Evolutionary conservation across 1,284 basidiomycete species (phyloP), one percentile per base, ranked within the genome.

Genomic region (Ceratobasidium sp.): DNA sequence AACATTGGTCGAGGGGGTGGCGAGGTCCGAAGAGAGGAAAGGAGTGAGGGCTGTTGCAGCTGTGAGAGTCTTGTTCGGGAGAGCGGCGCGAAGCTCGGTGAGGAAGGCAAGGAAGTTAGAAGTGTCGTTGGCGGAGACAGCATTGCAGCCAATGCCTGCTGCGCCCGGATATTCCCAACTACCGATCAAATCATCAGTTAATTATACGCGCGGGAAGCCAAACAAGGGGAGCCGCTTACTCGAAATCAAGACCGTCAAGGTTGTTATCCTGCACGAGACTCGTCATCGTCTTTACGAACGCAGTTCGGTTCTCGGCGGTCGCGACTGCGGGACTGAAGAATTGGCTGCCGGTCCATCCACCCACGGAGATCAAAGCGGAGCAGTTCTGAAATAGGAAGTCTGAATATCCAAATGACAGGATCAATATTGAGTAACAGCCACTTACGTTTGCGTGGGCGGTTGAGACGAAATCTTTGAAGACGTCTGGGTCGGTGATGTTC

Each of bases 111-210:
- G 81, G 79, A 82, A 84, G 79, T 87, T 85, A 56, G 80, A 82
- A 1, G 84, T 83, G 79, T 87, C 86, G 62, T 76, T 64, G 4
- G 77, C 45, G 0, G 82, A 81, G 62, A 83, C 78, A 1, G 74
- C 78, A 78, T 87, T 87, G 44, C 83, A 83, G 2, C 76, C 74
- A 1, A 83, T 82, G 57, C 85, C 85, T 0, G 65, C 72, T 1
- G 81, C 79, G 50, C 83, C 84, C 9, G 86, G 86, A 79, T 86
- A 86, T 78, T 85, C 85, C 85, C 85, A 86, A 77, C 86, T 85
- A 73, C 63, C n/a, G 64, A 75, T 17, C n/a, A 19, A 22, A 22
- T 50, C 6, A 47, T 36, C 36, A 24, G 27, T 9, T n/a, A 0
- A 36, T 4, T 29, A 41, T 41, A 41, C 11, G 36, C 36, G 36